Evolutionary conservation across 139 green algal species (phyloP), one percentile per base, ranked within the genome.

Genomic region (Mychonastes homosphaera): DNA sequence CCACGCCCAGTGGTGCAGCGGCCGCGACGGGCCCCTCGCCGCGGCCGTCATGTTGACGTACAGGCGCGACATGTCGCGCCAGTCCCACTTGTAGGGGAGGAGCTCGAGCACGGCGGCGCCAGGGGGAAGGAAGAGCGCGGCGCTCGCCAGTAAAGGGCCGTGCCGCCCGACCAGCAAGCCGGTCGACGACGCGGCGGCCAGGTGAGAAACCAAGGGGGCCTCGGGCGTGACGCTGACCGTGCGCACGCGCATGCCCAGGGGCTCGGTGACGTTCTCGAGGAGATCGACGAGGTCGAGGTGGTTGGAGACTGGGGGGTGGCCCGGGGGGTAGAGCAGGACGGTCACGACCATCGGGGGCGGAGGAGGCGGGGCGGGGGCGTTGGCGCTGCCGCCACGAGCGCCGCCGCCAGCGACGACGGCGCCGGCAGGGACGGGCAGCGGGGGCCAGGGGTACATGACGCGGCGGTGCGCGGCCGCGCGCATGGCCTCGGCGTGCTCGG

Each of bases 51-150:
- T 69, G 70, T 90, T 90, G 53, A 59, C 33, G 59, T 91, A 92
- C 23, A 90, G 53, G 48, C 77, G 54, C 44, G 50, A 74, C 32
- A 88, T 72, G 38, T 68, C 71, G 6, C 64, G 62, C 79, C 79
- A 90, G 41, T 94, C 74, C 80, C 84, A 94, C 56, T 92, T 92
- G 76, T 87, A 90, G 0, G 85, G 82, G 71, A 94, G 67, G 62
- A 92, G 59, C 72, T 94, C 85, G 24, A 92, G 46, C 54, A 91
- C 74, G n/a, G 73, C 56, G 4, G 80, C 72, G 32, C 79, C 79
- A 77, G 63, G 15, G 46, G 18, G 13, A 45, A 16, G 13, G 16
- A 92, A 64, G 56, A 92, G 74, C 8, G 83, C 39, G 13, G 76
- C 51, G 26, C 70, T 79, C 45, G 79, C 82, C n/a, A 94, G 64